A percentile compares a stretch with the other conserved stretches of the same genome.
These are phyloP conservation scores for Chalara sp. DNA, from an alignment of 2,329 filamentous ascomycete species.

Conservation along the genomic window DNA sequence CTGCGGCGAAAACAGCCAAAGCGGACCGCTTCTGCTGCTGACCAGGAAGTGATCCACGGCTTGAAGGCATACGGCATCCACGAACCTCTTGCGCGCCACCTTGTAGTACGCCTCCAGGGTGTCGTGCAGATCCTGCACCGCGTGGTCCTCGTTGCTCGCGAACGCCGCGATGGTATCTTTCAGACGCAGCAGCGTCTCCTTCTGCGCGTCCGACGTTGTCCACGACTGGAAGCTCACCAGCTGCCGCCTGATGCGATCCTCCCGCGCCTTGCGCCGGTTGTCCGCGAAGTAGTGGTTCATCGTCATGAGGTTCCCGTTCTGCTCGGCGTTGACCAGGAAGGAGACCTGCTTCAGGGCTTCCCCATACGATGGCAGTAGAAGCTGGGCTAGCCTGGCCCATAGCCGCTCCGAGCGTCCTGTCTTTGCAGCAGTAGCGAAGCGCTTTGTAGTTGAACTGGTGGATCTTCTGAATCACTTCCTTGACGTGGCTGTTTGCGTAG, in stretches of 20 bases:
- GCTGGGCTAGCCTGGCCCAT: constrained; percentile 35
- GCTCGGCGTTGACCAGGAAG: constrained; percentile 47
- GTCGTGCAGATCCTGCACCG: not conserved
- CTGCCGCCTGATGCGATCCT: constrained; percentile 5
- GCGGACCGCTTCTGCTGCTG: not conserved
- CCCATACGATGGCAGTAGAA: constrained; percentile 38
- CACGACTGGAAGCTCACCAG: constrained; percentile 5
- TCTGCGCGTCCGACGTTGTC: not conserved
- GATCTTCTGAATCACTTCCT: no score
- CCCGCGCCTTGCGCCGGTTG: constrained; percentile 18
- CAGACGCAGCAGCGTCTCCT: not conserved
- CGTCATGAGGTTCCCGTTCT: constrained; percentile 38
- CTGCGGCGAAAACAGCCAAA: not conserved
- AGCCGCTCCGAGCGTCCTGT: constrained; percentile 36
- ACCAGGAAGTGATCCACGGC: not conserved
- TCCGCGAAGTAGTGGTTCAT: constrained; percentile 47
- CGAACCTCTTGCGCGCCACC: not conserved
- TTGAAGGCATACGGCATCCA: not conserved
- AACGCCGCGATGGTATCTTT: constrained; percentile 1
- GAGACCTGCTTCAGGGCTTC: constrained; percentile 39
- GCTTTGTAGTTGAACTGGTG: not conserved
- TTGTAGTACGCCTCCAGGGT: no score
- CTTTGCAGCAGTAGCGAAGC: constrained; percentile 31
- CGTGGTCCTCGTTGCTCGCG: constrained; percentile 24
- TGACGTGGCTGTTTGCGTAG: no score